Evolutionary conservation across 108 stramenopile species (phyloP), one percentile per base, ranked within the genome.

Genomic region (Fragilaria radians): DNA sequence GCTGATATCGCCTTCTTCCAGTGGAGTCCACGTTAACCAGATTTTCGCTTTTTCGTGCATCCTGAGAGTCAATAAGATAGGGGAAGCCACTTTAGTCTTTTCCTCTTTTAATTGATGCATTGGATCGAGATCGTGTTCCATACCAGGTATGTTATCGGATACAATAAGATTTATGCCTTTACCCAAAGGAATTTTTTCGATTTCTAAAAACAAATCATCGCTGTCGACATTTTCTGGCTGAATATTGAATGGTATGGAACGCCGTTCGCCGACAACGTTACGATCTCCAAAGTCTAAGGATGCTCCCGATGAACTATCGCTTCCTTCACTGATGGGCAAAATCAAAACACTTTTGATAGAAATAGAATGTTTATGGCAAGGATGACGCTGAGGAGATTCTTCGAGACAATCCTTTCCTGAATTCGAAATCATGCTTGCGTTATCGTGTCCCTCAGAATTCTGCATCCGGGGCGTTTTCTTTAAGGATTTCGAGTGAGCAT

Each of bases 21-120:
- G 11, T 22, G 70, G 70, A 4, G 70, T 71, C 70, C 70, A 71
- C 1, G 57, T 42, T 1, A 65, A 21, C 23, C 27, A 32, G 25
- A 68, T 2, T 1, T 4, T 28, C 26, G 19, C 62, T 23, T 25
- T 48, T 52, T 68, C 52, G 0, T 45, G 61, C 28, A 22, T 32
- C 29, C 55, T 60, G 9, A 68, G 19, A 0, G 25, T 5, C 4
- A 68, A 28, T 2, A 30, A 11, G 5, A 25, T 34, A 32, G 33
- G n/a, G 7, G 29, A 5, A 28, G 25, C 36, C 4, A 29, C 3
- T 25, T 50, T 28, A 17, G 27, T 28, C 11, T 11, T 7, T 14
- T 14, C 14, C 36, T 42, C 14, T 11, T 42, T 7, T 42, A 11
- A 14, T 14, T 42, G 7, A 4, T 24, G 31, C 30, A 17, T 42